Base-by-base conservation (phyloP, 208 protist genomes). In the Paratrypanosoma confusum region DNA sequence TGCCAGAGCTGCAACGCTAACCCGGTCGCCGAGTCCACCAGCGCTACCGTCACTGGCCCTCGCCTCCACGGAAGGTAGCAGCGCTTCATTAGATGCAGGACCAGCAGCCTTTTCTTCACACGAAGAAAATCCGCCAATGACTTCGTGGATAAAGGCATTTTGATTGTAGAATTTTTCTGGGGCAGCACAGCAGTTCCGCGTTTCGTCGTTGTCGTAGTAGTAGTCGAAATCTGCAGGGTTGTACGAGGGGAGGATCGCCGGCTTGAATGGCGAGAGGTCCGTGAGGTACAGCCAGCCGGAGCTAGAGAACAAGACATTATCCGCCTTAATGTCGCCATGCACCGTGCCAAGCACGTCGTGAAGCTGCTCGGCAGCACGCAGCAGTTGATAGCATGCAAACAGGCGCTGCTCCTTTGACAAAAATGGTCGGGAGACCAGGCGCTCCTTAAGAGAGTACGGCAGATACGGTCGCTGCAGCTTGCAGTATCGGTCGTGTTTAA, bases 301-400 rank as follows among this genome's bases (percentile, higher is more conserved):
- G 26, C 50, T 73, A 37, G 77, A 57, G 24, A 92, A 42, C 6
- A 93, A 42, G 33, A 93, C 67, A 55, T 95, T 95, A 36, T 74
- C 76, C 10, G 78, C 62, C 52, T 95, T 95, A 26, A 95, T 56
- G 43, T 95, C 84, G 8, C 88, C 84, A 43, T 95, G 88, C 7
- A 65, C 63, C 17, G 88, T 40, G 22, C 59, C 71, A 64, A 78
- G 87, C 35, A 42, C 57, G 13, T 86, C 81, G 57, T 93, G 84
- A 7, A 90, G 58, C 55, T 82, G 63, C 18, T 57, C 50, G 7
- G 87, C 54, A 1, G 75, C 78, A 36, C 78, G 56, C 7, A 93
- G 37, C 0, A 90, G 47, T 53, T 90, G 84, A 34, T 63, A 93
- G 10, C 44, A 65, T 0, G 65, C 39, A 39, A 82, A 93, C 20